Conservation (phyloP, 805 yeast genomes). For the Torulaspora delbrueckii region DNA sequence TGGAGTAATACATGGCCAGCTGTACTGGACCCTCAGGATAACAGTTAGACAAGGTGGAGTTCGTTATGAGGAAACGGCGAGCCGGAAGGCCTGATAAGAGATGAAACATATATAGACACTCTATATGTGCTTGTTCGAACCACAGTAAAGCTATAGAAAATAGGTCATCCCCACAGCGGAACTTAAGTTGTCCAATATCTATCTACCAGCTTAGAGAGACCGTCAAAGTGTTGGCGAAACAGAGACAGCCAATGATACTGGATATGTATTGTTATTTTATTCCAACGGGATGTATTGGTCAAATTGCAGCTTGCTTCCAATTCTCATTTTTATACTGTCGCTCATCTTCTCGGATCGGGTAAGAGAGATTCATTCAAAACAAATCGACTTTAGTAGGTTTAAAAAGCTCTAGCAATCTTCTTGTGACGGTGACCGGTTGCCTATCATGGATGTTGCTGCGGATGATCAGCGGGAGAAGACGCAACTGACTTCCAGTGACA, state of each 20-base stretch:
- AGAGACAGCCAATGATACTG: constrained; percentile 31
- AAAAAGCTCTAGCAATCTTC: neutral
- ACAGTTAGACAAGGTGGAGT: too few species aligned
- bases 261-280: constrained; percentile 12
- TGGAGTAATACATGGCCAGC: too few species aligned
- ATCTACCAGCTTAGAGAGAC: constrained; percentile 33
- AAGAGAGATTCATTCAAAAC: neutral
- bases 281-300: neutral
- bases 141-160: constrained; percentile 26
- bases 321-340: neutral
- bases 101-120: neutral
- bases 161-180: constrained; percentile 21
- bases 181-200: constrained; percentile 25
- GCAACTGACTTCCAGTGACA: constrained; percentile 18
- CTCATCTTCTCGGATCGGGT: neutral
- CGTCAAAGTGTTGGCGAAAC: constrained; percentile 23
- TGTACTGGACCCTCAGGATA: too few species aligned
- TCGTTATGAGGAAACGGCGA: too few species aligned
- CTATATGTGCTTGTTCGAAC: constrained; percentile 20
- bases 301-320: neutral
- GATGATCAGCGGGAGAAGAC: constrained; percentile 2
- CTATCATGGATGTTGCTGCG: constrained; percentile 2
- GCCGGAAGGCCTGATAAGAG: neutral
- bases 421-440: neutral
- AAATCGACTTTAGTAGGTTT: neutral